Evolutionary conservation across 2,329 filamentous ascomycete species (phyloP).

Genomic region (Apiospora malaysiana): DNA sequence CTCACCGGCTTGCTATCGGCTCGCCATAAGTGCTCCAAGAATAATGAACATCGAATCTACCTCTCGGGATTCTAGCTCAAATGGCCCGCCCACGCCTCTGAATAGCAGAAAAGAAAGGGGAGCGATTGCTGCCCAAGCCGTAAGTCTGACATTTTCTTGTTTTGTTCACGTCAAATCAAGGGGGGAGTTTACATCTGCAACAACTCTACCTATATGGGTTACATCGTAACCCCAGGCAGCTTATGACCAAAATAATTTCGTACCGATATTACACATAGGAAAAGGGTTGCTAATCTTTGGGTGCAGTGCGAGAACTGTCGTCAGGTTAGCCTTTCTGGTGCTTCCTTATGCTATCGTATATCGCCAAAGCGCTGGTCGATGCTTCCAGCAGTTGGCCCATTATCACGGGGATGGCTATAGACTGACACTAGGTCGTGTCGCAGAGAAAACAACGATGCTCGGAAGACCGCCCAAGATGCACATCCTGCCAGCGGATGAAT

Average conservation of each 20-base stretch:
- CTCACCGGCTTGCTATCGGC: neutral
- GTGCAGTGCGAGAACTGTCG: constrained; percentile 24
- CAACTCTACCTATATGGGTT: neutral
- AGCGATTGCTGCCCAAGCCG: constrained; percentile 46
- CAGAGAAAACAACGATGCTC: constrained; percentile 69
- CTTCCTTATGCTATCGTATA: neutral
- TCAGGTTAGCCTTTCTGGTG: constrained; percentile 22
- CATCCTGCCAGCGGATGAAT: constrained; percentile 53
- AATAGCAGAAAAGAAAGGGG: constrained; percentile 45
- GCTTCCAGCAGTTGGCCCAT: neutral
- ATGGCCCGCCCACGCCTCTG: constrained; percentile 39
- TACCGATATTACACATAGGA: neutral
- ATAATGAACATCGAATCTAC: constrained; percentile 34
- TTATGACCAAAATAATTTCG: neutral
- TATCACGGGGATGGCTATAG: neutral
- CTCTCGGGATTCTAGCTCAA: constrained; percentile 40
- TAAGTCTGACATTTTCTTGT: constrained; percentile 31
- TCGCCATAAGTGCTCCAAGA: neutral
- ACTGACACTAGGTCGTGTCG: neutral
- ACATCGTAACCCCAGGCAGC: neutral
- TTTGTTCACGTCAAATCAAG: neutral
- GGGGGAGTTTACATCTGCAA: neutral
- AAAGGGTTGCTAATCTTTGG: neutral
- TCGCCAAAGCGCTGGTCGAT: constrained; percentile 49
- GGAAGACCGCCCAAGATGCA: constrained; percentile 66